Conservation (phyloP, 192 early-diverging fungal genomes). For the Umbelopsis vinacea region DNA sequence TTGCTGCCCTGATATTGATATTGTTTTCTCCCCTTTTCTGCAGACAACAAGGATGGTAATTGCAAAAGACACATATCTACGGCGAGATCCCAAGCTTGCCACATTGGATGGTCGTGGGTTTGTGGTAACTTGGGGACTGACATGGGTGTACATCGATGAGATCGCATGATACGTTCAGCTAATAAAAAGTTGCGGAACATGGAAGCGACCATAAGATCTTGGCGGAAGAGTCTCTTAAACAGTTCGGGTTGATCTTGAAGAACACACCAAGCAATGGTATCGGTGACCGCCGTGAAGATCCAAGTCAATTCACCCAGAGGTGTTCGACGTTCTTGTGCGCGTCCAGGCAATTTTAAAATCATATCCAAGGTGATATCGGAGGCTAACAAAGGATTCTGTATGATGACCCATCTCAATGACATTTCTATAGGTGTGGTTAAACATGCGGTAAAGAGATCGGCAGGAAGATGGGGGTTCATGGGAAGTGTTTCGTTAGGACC, state of each 20-base stretch:
- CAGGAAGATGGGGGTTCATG: constrained; percentile 92
- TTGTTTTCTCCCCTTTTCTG: constrained; percentile 42
- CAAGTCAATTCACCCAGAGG: constrained; percentile 98
- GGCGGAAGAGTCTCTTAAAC: constrained; percentile 90
- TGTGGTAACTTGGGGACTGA: constrained; percentile 82
- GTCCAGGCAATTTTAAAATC: constrained; percentile 85
- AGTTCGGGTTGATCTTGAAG: constrained; percentile 75
- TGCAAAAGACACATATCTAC: constrained; percentile 93
- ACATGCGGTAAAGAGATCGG: constrained; percentile 96
- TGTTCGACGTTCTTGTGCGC: constrained; percentile 87
- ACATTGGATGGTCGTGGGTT: constrained; percentile 96
- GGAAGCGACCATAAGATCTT: constrained; percentile 93
- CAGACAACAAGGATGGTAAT: constrained; percentile 75
- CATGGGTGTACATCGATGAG: constrained; percentile 91
- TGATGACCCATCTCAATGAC: constrained; percentile 89
- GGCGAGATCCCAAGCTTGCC: constrained; percentile 94
- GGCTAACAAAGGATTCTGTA: constrained; percentile 77
- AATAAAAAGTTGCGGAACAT: constrained; percentile 96
- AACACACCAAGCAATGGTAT: constrained; percentile 98
- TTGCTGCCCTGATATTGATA: constrained; percentile 78
- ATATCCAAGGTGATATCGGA: constrained; percentile 83
- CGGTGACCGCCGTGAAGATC: constrained; percentile 98
- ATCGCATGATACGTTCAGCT: constrained; percentile 95
- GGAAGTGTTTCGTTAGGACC: constrained; percentile 84
- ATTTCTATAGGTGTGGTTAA: constrained; percentile 96